Evolutionary conservation across 768 basidiomycete genomes (phyloP).

Genomic region (Saitozyma sp.): DNA sequence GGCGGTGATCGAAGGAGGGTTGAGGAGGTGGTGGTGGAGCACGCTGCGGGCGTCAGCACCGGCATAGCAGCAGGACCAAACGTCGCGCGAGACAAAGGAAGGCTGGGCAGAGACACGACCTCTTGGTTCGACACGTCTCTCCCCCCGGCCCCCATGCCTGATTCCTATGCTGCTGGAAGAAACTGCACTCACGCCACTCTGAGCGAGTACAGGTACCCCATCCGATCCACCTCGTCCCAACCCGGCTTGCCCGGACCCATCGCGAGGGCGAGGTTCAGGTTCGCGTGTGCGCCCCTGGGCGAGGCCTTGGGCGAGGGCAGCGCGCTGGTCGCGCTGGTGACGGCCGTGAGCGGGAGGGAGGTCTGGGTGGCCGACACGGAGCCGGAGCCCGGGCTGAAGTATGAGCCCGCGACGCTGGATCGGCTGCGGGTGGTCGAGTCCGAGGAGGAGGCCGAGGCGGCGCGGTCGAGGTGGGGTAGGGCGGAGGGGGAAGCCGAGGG

Average conservation of each 20-base stretch:
- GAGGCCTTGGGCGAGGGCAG: too few relatives aligned
- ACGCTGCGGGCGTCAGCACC: slow-evolving; percentile 9
- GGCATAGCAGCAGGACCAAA: not conserved
- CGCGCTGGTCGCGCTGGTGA: too few relatives aligned
- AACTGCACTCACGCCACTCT: slow-evolving; percentile 44
- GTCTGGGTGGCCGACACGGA: too few relatives aligned
- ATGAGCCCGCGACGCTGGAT: too few relatives aligned
- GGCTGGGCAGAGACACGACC: not conserved
- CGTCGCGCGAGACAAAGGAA: not conserved
- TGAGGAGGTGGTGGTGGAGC: slow-evolving; percentile 28
- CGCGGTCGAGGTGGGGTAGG: too few relatives aligned
- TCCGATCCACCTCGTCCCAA: slow-evolving; percentile 33
- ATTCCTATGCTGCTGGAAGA: not conserved
- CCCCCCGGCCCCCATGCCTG: not conserved
- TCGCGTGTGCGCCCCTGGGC: too few relatives aligned
- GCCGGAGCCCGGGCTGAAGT: too few relatives aligned
- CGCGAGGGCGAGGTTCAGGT: too few relatives aligned
- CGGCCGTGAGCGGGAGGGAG: too few relatives aligned
- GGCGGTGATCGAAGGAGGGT: slow-evolving; percentile 20
- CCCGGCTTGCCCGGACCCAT: not conserved
- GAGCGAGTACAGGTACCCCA: slow-evolving; percentile 44
- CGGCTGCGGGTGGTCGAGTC: too few relatives aligned
- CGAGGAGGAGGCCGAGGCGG: too few relatives aligned
- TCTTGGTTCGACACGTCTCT: not conserved
- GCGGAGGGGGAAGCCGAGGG: too few relatives aligned